phyloP scores from a whole-genome alignment of 768 basidiomycete species.

The Collybia mongolica region DNA sequence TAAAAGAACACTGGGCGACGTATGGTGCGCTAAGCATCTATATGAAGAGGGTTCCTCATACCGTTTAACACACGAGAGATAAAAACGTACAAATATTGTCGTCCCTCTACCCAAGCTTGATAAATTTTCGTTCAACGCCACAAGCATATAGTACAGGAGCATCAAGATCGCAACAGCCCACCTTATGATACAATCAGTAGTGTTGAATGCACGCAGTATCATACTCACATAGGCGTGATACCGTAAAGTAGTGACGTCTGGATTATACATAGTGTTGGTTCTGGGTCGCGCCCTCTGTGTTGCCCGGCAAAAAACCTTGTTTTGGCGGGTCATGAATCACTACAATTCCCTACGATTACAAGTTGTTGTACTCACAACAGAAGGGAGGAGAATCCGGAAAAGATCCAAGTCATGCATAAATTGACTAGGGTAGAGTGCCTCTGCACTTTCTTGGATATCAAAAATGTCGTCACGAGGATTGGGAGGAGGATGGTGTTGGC shows the following conservation, averaged over 20 bases:
- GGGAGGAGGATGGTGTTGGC: constrained; percentile 44
- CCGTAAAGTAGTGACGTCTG: constrained; percentile 42
- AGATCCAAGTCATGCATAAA: constrained; percentile 45
- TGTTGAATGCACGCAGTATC: neutral
- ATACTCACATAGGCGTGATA: constrained; percentile 36
- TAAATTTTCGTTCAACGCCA: constrained; percentile 17
- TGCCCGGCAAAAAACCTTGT: constrained; percentile 39
- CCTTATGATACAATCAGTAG: constrained; percentile 16
- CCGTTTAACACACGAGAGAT: neutral
- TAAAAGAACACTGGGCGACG: constrained; percentile 25
- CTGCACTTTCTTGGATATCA: constrained; percentile 34
- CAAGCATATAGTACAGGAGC: constrained; percentile 29
- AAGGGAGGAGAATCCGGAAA: constrained; percentile 40
- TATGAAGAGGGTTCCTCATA: neutral
- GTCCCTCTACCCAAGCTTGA: constrained; percentile 13
- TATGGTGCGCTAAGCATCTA: constrained; percentile 37
- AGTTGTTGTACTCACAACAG: constrained; percentile 33
- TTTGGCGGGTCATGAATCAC: neutral
- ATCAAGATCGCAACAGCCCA: constrained; percentile 37
- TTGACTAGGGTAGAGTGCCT: constrained; percentile 46
- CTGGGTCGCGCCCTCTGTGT: constrained; percentile 32
- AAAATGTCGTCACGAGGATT: constrained; percentile 41
- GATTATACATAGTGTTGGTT: constrained; percentile 36
- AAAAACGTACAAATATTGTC: constrained; percentile 20
- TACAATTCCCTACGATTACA: neutral